Base-by-base conservation (phyloP, 1,139 yeast species). In the Saccharomycopsis hybrid region DNA sequence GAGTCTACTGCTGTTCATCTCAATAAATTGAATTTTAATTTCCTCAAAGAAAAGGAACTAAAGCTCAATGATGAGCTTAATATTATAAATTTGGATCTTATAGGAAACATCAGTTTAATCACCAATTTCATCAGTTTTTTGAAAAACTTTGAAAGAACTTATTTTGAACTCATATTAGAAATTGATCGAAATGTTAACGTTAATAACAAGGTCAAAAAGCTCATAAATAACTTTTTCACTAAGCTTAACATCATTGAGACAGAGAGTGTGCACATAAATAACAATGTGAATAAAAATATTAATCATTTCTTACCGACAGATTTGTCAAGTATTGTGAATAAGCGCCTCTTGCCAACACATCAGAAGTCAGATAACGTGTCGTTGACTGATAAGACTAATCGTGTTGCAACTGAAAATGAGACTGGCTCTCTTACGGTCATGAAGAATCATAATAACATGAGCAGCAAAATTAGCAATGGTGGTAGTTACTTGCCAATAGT, bases 11-110 rank as follows among this genome's bases (percentile, higher is more conserved):
- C 48, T 3, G 42, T 30, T 5, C 41, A 45, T 24, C 45, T 52
- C 32, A 44, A 50, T 33, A 31, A 29, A 9, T 33, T 52, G 8
- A 35, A 52, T 30, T 52, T 52, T 32, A 52, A 50, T 30, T 52
- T 52, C 33, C 41, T 52, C 29, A 50, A 47, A 43, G 5, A n/a
- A n/a, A 41, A 35, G 5, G 41, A 42, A 9, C 13, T 35, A 27
- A 28, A 13, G 38, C 18, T 9, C 3, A 32, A 31, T n/a, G 44
- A 42, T 36, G 51, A 43, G 5, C 13, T 5, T 3, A 38, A 43
- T 8, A 27, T 40, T 11, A 18, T 52, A 2, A 36, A 52, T 35
- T 41, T 50, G 48, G 30, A 50, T 40, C 28, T 52, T n/a, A n/a
- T 30, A 24, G 33, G 25, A 18, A 50, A 50, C 31, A 30, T 50